phyloP scores from a whole-genome alignment of 768 basidiomycete genomes.

The Lactarius pseudohatsudake region DNA sequence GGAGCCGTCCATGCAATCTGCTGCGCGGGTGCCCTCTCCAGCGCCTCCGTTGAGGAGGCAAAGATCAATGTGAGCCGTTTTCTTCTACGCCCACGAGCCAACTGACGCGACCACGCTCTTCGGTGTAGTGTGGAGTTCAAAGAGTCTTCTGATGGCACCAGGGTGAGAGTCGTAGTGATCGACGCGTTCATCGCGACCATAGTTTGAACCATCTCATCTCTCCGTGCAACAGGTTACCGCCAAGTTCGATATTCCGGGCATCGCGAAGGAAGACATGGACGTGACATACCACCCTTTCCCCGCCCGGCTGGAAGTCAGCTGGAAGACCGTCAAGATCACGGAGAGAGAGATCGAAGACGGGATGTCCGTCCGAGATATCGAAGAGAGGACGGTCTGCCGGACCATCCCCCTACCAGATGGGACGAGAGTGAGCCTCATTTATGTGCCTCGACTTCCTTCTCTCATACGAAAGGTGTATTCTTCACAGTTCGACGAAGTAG shows the following conservation, averaged over 20 bases:
- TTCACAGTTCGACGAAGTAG: constrained; percentile 69
- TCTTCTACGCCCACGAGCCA: not conserved
- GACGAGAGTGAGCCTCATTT: constrained; percentile 51
- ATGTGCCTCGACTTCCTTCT: not conserved
- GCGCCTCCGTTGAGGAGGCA: constrained; percentile 51
- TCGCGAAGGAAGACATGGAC: constrained; percentile 72
- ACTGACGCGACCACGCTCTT: not conserved
- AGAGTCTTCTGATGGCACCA: constrained; percentile 68
- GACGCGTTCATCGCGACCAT: constrained; percentile 28
- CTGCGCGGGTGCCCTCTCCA: constrained; percentile 17
- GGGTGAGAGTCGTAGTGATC: constrained; percentile 36
- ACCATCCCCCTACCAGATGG: constrained; percentile 73
- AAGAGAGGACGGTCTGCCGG: constrained; percentile 62
- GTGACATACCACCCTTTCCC: constrained; percentile 60
- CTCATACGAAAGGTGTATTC: constrained; percentile 9
- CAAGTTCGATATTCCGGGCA: constrained; percentile 67
- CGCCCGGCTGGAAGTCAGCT: constrained; percentile 60
- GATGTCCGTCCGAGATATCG: constrained; percentile 58
- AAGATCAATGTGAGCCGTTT: constrained; percentile 57
- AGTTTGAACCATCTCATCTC: constrained; percentile 9
- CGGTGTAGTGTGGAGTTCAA: constrained; percentile 59
- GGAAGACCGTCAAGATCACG: constrained; percentile 57
- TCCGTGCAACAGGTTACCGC: constrained; percentile 49
- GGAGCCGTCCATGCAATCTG: constrained; percentile 16
- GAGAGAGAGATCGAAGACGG: constrained; percentile 61